Base-by-base conservation (phyloP, 2,329 filamentous ascomycete species). In the Cyanodermella asteris region DNA sequence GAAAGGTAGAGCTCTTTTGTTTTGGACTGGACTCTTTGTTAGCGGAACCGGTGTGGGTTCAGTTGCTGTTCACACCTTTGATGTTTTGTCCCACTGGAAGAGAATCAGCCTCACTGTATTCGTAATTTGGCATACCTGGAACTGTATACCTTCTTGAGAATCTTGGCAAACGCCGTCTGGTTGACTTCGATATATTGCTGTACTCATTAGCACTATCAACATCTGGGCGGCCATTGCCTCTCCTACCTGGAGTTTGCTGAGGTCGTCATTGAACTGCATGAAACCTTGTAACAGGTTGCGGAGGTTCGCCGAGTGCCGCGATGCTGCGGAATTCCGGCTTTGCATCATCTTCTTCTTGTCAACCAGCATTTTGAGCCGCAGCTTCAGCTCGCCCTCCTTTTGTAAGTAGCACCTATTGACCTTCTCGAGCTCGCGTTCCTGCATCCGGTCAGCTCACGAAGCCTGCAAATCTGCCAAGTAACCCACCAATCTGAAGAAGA, bases 141-240 rank as follows among this genome's bases (percentile, higher is more conserved):
- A 23, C 19, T 18, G 46, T 55, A 31, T 42, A 70, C 66, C 63
- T 97, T 97, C 55, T 97, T 97, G 34, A 97, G 56, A 31, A 97
- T 97, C 50, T 97, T 97, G 15, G 84, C 93, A 47, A 94, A 93
- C 10, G 82, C 87, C 2, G 80, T 93, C 41, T 87, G 84, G 45
- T 97, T 97, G 44, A 94, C 77, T 48, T 94, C 84, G 35, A 97
- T 81, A 49, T 94, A 97, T 56, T 94, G 87, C 57, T 93, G 9
- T 13, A 22, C n/a, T 11, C 13, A 14, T 21, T 10, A 17, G 23
- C 13, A 7, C 12, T n/a, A 18, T n/a, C 18, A 11, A 13, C 18
- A 24, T 12, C 13, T 15, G 20, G 8, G 16, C n/a, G 15, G 7
- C 11, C 6, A 19, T 22, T 12, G 16, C 13, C 17, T 14, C 23